Conservation (phyloP, 2,329 filamentous ascomycete species). For the Huntiella decipiens region DNA sequence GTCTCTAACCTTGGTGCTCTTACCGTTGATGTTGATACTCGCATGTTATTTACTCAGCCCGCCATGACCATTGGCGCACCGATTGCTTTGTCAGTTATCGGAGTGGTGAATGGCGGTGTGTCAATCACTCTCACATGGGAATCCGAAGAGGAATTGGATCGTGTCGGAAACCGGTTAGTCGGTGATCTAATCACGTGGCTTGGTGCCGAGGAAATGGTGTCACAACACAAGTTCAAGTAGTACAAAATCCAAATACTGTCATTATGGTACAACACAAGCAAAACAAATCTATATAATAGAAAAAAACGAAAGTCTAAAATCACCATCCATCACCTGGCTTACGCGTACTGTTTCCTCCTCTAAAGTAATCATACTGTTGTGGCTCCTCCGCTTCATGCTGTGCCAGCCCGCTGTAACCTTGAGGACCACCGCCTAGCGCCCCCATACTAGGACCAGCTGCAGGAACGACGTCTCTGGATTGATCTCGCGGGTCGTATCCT, state of each 20-base stretch:
- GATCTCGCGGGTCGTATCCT: conserved; percentile 17
- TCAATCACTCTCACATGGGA: conserved; percentile 29
- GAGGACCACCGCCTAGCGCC: conserved; percentile 36
- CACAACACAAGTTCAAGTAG: not conserved
- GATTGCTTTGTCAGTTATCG: conserved; percentile 27
- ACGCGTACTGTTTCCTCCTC: conserved; percentile 19
- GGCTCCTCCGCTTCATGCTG: conserved; percentile 33
- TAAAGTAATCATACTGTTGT: conserved; percentile 38
- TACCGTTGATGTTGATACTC: conserved; percentile 15
- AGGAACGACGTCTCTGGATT: conserved; percentile 8
- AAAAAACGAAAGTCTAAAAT: conserved; percentile 8
- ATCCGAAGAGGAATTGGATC: conserved; percentile 6
- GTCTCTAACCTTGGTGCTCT: conserved; percentile 33
- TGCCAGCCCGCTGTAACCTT: conserved; percentile 39
- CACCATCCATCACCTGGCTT: conserved; percentile 24
- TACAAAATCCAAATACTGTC: not conserved
- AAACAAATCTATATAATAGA: not conserved
- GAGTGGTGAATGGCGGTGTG: conserved; percentile 24
- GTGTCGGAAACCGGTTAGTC: not conserved
- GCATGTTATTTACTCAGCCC: conserved; percentile 31
- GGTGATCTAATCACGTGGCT: not conserved
- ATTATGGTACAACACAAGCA: conserved; percentile 1
- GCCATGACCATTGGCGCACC: conserved; percentile 25
- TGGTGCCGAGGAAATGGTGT: not conserved
- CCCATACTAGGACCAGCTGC: conserved; percentile 26